Evolutionary conservation across 108 stramenopile species (phyloP), one percentile per base, ranked within the genome.

Genomic region (Nannochloropsis gaditana): DNA sequence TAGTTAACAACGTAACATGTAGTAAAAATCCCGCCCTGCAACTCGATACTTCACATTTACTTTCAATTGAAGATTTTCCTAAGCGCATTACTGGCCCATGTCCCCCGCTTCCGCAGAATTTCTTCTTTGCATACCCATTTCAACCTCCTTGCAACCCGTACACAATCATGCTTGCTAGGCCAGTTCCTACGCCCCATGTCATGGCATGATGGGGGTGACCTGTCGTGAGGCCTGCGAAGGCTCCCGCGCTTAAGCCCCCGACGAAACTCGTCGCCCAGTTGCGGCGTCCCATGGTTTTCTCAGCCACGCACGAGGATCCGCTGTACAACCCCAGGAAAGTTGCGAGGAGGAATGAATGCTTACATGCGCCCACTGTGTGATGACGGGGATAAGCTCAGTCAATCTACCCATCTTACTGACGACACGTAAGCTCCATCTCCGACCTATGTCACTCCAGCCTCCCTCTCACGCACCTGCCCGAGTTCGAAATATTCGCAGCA

Each of bases 261-360:
- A 73, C 59, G n/a, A 73, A 73, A 73, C 59, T 73, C 19, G 59
- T 73, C 19, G 59, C 59, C 59, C 59, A 73, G n/a, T 73, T 73
- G 19, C 59, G 59, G 15, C 59, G 59, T n/a, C 59, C 59, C 19
- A 73, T 73, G 15, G 59, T 73, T n/a, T 73, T 73, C 59, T 73
- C 59, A 15, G 59, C 59, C 8, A n/a, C 59, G 59, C 59, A 73
- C 59, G 59, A 73, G 59, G 59, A n/a, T 15, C 59, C 59, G 8
- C 59, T 73, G 2, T 73, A 73, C 59, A 73, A n/a, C 5, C 59
- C 59, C 59, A 73, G 59, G 59, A 73, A 73, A 15, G 59, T 73
- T 15, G 59, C 59, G 19, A 73, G 59, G 3, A 73, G 59, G 59
- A 73, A 73, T 15, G 59, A 73, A 6, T 73, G 59, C 59, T 73